Conservation (phyloP, 202 grass and related monocot genomes). For the Bolboschoenoplectus hybrid region DNA sequence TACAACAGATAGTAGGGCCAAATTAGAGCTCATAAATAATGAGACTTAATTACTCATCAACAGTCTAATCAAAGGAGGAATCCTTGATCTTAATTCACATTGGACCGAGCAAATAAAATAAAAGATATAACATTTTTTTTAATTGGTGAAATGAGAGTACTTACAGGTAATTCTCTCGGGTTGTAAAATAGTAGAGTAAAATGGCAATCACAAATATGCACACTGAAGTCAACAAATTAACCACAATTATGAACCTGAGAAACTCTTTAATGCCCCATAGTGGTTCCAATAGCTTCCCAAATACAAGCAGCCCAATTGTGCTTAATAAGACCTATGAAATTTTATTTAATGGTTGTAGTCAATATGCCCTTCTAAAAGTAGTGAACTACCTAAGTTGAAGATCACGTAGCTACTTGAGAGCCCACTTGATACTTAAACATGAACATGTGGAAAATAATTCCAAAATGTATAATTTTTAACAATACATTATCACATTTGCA, state of each 20-base stretch:
- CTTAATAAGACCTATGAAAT: slow-evolving; percentile 69
- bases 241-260: slow-evolving; percentile 84
- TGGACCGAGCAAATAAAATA: not conserved
- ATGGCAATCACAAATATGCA: slow-evolving; percentile 86
- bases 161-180: slow-evolving; percentile 92
- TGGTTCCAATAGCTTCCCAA: slow-evolving; percentile 84
- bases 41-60: not conserved
- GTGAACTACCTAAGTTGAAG: not conserved
- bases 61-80: not conserved
- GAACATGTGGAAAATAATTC: not conserved
- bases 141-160: slow-evolving; percentile 32
- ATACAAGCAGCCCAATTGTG: slow-evolving; percentile 82
- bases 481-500: not conserved
- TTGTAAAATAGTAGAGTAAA: slow-evolving; percentile 75
- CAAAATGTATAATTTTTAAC: not conserved
- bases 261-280: slow-evolving; percentile 94
- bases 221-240: slow-evolving; percentile 79
- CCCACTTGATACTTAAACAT: not conserved
- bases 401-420: not conserved
- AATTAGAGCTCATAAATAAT: too few species aligned
- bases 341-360: not conserved
- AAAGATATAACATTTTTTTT: not conserved
- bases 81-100: not conserved
- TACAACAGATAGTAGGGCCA: not conserved
- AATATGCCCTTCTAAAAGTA: not conserved